Percentiles rank a stretch among this genome's conserved stretches.
These are phyloP conservation scores for Porphyra umbilicalis DNA, from an alignment of 31 red algal species.

Conservation along the genomic window DNA sequence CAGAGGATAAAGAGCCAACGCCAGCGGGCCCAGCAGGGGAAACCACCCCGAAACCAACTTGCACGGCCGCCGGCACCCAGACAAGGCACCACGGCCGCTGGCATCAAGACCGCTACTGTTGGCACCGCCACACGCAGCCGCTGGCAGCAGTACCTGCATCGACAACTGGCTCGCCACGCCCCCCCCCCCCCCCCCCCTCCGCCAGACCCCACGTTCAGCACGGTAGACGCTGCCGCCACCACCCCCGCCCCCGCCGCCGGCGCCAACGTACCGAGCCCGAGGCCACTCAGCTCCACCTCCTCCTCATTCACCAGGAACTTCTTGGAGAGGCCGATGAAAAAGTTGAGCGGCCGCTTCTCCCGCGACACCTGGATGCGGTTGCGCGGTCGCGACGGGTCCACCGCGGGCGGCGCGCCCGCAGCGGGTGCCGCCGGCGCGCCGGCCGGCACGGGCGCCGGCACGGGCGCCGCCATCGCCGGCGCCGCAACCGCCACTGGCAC, in stretches of 20 bases:
- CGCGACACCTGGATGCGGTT: slow-evolving; percentile 74
- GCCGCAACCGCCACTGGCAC: not conserved
- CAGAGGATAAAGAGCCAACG: no score
- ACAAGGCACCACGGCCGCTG: no score
- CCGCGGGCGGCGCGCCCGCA: not conserved
- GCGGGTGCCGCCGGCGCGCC: not conserved
- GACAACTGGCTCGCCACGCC: not conserved
- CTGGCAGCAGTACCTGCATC: no score
- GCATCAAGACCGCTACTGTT: no score
- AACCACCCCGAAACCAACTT: no score
- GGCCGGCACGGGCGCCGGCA: not conserved
- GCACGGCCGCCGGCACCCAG: no score
- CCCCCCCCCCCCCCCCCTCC: no score
- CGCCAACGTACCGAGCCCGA: slow-evolving; percentile 35
- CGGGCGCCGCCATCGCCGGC: not conserved
- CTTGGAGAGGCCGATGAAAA: slow-evolving; percentile 71
- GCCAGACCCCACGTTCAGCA: not conserved
- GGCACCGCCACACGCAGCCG: no score
- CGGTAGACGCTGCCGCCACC: not conserved
- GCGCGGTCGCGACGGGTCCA: slow-evolving; percentile 3
- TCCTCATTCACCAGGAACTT: slow-evolving; percentile 66
- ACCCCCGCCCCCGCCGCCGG: not conserved
- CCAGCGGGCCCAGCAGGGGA: no score
- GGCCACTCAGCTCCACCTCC: slow-evolving; percentile 70
- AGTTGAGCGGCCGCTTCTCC: slow-evolving; percentile 72